These are phyloP conservation scores for Phragmites australis DNA, from an alignment of 176 grass and related monocot genomes.

Conservation along the genomic window DNA sequence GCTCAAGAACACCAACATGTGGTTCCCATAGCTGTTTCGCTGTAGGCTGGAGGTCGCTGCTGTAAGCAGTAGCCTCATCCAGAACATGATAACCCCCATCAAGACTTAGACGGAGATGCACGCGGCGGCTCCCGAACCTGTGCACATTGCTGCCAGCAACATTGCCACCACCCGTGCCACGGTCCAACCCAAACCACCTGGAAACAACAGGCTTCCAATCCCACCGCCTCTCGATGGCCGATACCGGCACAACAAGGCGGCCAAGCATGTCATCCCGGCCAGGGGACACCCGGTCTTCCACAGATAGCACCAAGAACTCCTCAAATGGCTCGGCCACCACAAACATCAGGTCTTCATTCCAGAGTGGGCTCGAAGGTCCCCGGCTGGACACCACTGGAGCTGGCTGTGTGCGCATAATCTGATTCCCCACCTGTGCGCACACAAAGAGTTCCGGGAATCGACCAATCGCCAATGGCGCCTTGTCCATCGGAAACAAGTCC, in stretches of 20 bases:
- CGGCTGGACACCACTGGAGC: conserved; percentile 43
- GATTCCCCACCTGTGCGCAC: conserved; percentile 68
- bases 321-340: conserved; percentile 92
- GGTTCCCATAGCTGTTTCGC: conserved; percentile 78
- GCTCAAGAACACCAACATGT: conserved; percentile 76
- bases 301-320: conserved; percentile 62
- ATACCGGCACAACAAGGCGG: conserved; percentile 62
- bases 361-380: conserved; percentile 63
- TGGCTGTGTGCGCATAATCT: conserved; percentile 62
- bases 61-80: conserved; percentile 75
- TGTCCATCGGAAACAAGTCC: conserved; percentile 62
- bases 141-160: neutral
- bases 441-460: conserved; percentile 74
- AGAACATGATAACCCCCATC: conserved; percentile 91
- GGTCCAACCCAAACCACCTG: conserved; percentile 67
- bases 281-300: conserved; percentile 67
- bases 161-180: conserved; percentile 33
- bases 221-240: conserved; percentile 64
- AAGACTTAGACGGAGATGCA: conserved; percentile 78
- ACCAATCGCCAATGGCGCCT: conserved; percentile 37
- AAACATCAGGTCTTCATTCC: conserved; percentile 91
- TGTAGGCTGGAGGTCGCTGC: conserved; percentile 75
- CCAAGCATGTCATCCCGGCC: conserved; percentile 74
- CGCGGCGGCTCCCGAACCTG: conserved; percentile 68
- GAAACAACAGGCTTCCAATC: conserved; percentile 81